Evolutionary conservation across 2,329 filamentous ascomycete genomes (phyloP), one percentile per base, ranked within the genome.

Genomic region (Endocalyx cinctus): DNA sequence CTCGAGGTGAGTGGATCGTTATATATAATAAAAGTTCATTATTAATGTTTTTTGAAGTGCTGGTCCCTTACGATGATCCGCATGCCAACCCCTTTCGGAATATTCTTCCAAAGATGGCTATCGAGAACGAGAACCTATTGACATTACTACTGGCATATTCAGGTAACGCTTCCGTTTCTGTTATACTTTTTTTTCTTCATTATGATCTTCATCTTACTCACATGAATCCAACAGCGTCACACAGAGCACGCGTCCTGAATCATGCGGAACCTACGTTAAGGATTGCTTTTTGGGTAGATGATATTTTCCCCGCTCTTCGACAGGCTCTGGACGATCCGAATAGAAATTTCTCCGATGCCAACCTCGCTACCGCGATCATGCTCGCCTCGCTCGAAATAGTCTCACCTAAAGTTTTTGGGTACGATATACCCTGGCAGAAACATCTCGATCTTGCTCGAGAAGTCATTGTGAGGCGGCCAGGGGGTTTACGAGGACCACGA

Each of bases 321-420:
- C 62, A 74, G 39, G 79, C 84, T 2, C 67, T 92, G 15, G 69
- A 73, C 38, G 72, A 79, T 34, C 69, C 73, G 1, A 67, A 69
- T 25, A 69, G 74, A 41, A 74, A 77, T 25, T 78, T 87, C 10
- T 82, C 83, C 1, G 80, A 87, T 45, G 76, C 77, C 12, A 85
- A 83, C 34, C 68, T 94, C 3, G 85, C 86, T 1, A 87, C 85
- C 0, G 83, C 86, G 6, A 88, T 94, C 42, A 88, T 92, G 83
- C 72, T 94, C 28, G 77, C 85, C 1, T 89, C 85, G 2, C 67
- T 92, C 14, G 85, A 92, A 51, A 90, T 92, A 36, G 81, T 92
- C 31, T 87, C 83, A 0, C 87, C 87, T 0, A 82, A 81, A 36
- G 83, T 84, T 0, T 90, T 92, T 51, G 85, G 84, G 34, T 80